Evolutionary conservation across 495 filamentous ascomycete genomes (phyloP).

Genomic region (Penicillium maclennaniae): DNA sequence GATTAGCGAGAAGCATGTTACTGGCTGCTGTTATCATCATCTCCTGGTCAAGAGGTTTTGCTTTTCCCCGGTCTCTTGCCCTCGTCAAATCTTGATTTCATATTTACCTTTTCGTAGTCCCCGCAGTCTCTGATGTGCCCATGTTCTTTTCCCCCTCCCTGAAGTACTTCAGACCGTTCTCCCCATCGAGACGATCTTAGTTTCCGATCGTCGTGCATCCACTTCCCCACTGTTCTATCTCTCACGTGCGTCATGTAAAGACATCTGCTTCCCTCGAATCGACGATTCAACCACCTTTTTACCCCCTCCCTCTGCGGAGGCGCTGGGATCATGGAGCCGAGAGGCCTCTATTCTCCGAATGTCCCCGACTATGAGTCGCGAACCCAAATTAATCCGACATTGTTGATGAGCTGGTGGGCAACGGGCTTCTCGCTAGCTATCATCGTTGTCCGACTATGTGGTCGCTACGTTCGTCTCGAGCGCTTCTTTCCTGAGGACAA

Average conservation of each 20-base stretch:
- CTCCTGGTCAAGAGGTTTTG: background rate
- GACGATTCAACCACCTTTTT: background rate
- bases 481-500: conserved; percentile 83
- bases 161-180: background rate
- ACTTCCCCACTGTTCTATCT: conserved; percentile 5
- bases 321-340: conserved; percentile 16
- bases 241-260: conserved; percentile 29
- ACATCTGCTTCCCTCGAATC: background rate
- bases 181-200: background rate
- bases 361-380: conserved; percentile 56
- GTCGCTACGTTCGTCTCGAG: conserved; percentile 78
- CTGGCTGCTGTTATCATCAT: conserved; percentile 13
- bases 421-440: conserved; percentile 76
- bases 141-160: background rate
- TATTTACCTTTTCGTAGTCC: conserved; percentile 12
- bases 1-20: conserved; percentile 10
- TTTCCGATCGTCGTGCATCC: conserved; percentile 8
- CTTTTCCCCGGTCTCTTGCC: conserved; percentile 7
- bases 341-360: conserved; percentile 26
- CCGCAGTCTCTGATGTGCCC: conserved; percentile 3
- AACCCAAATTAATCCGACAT: conserved; percentile 63
- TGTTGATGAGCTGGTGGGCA: conserved; percentile 94
- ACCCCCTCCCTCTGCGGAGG: conserved; percentile 30
- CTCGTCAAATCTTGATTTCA: conserved; percentile 2
- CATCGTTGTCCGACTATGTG: conserved; percentile 70